Conservation (phyloP, 2,329 filamentous ascomycete species). For the Aspergillus sp. region DNA sequence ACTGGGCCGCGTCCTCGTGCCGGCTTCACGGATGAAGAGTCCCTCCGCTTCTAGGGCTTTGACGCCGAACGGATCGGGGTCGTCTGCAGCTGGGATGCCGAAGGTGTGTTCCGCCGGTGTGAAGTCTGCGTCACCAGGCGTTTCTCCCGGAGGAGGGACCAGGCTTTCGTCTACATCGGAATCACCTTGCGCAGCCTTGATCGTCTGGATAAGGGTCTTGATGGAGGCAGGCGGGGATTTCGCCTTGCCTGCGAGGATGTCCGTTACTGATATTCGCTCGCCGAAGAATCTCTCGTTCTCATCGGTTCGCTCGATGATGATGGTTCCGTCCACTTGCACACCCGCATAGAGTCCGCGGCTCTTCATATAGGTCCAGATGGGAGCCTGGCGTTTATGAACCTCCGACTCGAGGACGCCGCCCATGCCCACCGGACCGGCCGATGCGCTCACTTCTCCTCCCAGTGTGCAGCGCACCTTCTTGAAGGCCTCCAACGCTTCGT, state of each 20-base stretch:
- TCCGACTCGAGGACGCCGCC: constrained; percentile 72
- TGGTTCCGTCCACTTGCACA: constrained; percentile 81
- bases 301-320: constrained; percentile 81
- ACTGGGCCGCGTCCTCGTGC: constrained; percentile 68
- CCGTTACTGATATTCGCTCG: constrained; percentile 58
- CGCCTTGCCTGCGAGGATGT: constrained; percentile 64
- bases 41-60: constrained; percentile 81
- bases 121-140: constrained; percentile 73
- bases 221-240: constrained; percentile 57
- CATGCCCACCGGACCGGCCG: constrained; percentile 73
- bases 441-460: constrained; percentile 75
- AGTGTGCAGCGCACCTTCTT: constrained; percentile 76
- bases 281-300: constrained; percentile 88
- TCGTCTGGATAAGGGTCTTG: constrained; percentile 70
- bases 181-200: constrained; percentile 85
- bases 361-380: constrained; percentile 84
- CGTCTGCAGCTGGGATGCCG: constrained; percentile 74
- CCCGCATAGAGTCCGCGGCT: constrained; percentile 85
- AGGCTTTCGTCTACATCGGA: constrained; percentile 68
- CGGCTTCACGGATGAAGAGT: constrained; percentile 87
- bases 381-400: constrained; percentile 66
- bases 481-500: constrained; percentile 79
- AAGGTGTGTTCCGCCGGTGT: constrained; percentile 53
- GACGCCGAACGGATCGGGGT: constrained; percentile 90
- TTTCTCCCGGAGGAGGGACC: constrained; percentile 65